These are phyloP conservation scores for Gloeopeniophorella convolvens DNA, from an alignment of 768 basidiomycete genomes.

Conservation along the genomic window DNA sequence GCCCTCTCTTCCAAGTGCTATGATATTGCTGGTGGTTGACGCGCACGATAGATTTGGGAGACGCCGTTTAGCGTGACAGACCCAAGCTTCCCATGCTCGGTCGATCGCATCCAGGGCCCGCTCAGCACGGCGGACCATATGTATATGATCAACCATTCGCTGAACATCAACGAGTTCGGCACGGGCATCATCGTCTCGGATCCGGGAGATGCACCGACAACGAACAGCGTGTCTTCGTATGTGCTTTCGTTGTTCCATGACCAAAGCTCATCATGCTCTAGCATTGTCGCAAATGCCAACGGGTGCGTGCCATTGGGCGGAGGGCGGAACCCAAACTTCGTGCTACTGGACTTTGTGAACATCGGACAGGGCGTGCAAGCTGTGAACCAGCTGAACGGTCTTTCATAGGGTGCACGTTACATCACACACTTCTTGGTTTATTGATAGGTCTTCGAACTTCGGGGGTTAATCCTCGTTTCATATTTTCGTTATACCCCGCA, in stretches of 20 bases:
- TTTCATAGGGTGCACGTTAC: no score
- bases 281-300: constrained; percentile 35
- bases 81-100: constrained; percentile 44
- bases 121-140: constrained; percentile 44
- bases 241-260: constrained; percentile 14
- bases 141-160: constrained; percentile 54
- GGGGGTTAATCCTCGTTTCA: no score
- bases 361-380: constrained; percentile 40
- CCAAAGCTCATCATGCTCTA: no score
- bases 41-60: constrained; percentile 51
- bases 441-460: no score
- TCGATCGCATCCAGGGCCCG: constrained; percentile 45
- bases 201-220: constrained; percentile 24
- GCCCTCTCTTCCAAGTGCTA: no score
- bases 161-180: constrained; percentile 37
- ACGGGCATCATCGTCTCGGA: constrained; percentile 27
- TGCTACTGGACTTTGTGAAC: constrained; percentile 49
- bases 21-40: no score
- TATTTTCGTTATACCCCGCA: no score
- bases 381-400: constrained; percentile 40
- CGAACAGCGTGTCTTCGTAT: constrained; percentile 29
- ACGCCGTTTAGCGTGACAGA: constrained; percentile 48
- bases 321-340: constrained; percentile 43
- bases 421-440: no score
- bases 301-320: constrained; percentile 39